Evolutionary conservation across 345 rosid genomes (phyloP).

Genomic region (Brassica incana): DNA sequence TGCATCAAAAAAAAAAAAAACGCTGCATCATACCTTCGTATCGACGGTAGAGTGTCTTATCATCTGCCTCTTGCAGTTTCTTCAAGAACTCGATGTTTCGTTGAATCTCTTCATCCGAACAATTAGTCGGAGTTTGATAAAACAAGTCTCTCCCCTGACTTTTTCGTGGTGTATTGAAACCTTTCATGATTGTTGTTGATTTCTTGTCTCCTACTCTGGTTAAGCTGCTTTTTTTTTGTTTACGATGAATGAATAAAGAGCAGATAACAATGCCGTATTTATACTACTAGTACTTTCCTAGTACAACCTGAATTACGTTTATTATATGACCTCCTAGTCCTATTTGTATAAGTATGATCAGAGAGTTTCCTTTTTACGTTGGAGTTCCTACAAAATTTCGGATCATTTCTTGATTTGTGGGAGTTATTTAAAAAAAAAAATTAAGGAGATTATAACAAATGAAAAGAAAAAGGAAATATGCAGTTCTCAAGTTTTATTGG

Average conservation of each 20-base stretch:
- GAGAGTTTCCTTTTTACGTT: not conserved
- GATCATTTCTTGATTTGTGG: not conserved
- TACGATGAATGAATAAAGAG: not conserved
- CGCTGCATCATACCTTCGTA: not conserved
- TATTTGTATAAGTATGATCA: slow-evolving; percentile 17
- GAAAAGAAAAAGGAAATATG: not conserved
- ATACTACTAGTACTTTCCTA: not conserved
- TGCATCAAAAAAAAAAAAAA: too few relatives aligned
- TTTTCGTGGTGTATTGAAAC: not conserved
- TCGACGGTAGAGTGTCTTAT: not conserved
- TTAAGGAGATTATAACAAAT: not conserved
- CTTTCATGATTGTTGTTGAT: not conserved
- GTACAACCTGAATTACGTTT: not conserved
- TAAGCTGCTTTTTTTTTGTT: not conserved
- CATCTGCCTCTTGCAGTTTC: not conserved
- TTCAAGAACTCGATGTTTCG: not conserved
- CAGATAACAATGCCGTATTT: not conserved
- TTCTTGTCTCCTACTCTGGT: not conserved
- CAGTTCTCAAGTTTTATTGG: not conserved
- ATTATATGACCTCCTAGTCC: not conserved
- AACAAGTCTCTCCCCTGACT: not conserved
- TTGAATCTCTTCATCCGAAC: not conserved
- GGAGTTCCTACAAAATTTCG: not conserved
- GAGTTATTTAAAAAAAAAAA: not conserved
- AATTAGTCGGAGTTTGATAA: not conserved